These are phyloP conservation scores for Solanum lycopersicoides DNA, from an alignment of 257 asterid genomes.

Conservation along the genomic window DNA sequence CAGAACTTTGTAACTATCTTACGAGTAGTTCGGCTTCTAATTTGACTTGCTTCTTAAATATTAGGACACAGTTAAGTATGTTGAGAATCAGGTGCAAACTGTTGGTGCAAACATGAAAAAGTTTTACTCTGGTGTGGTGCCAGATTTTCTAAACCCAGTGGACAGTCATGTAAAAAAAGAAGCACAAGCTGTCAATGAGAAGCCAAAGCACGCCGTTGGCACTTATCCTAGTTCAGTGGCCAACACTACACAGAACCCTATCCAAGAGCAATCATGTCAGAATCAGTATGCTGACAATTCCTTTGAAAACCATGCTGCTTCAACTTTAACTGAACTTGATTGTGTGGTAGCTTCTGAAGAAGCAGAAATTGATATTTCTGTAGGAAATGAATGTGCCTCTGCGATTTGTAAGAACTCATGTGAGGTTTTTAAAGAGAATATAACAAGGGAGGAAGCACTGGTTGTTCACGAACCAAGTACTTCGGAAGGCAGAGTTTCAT, in stretches of 20 bases:
- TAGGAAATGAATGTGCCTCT: slow-evolving; percentile 4
- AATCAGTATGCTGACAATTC: neutral
- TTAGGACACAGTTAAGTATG: slow-evolving; percentile 48
- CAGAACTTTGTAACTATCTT: neutral
- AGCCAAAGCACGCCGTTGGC: slow-evolving; percentile 1
- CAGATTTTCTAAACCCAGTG: slow-evolving; percentile 32
- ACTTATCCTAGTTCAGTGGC: neutral
- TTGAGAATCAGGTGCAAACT: slow-evolving; percentile 51
- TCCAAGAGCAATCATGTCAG: slow-evolving; percentile 6
- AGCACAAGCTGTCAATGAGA: slow-evolving; percentile 1
- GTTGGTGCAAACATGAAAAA: slow-evolving; percentile 48
- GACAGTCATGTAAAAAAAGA: slow-evolving; percentile 4
- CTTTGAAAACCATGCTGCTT: neutral
- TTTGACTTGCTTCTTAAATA: neutral
- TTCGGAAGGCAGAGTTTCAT: neutral
- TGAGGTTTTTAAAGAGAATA: slow-evolving; percentile 3
- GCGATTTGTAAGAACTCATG: slow-evolving; percentile 2
- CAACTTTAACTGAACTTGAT: neutral
- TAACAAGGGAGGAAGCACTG: neutral
- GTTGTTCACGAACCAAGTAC: neutral
- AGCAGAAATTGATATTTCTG: slow-evolving; percentile 5
- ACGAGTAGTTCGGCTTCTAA: neutral
- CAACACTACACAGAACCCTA: neutral
- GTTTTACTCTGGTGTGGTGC: slow-evolving; percentile 40
- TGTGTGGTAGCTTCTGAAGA: slow-evolving; percentile 8